Evolutionary conservation across 1,284 basidiomycete species (phyloP).

Genomic region (Coriolopsis trogii): DNA sequence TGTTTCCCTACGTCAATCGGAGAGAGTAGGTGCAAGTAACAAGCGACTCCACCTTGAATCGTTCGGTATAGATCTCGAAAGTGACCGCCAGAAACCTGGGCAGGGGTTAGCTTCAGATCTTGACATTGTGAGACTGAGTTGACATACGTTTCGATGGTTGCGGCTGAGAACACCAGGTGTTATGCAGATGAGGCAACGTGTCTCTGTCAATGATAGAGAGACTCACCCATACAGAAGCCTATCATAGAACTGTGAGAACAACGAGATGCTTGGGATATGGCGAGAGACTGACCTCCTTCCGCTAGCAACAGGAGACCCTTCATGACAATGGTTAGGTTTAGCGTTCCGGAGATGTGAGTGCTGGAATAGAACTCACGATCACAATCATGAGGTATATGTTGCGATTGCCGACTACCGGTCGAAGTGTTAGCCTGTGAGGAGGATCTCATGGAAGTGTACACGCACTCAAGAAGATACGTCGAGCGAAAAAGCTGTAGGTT

Average conservation of each 20-base stretch:
- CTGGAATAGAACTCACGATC: not conserved
- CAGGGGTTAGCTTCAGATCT: too few relatives aligned
- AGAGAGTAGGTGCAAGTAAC: too few relatives aligned
- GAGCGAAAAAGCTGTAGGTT: conserved; percentile 8
- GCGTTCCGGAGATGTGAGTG: not conserved
- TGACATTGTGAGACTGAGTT: too few relatives aligned
- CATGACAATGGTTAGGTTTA: not conserved
- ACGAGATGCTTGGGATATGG: not conserved
- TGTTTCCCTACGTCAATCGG: not conserved
- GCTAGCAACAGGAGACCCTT: not conserved
- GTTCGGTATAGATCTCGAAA: conserved; percentile 1
- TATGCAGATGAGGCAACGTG: not conserved
- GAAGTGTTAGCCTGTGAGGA: not conserved
- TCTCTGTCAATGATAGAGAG: not conserved
- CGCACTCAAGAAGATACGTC: conserved; percentile 10
- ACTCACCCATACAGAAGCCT: conserved; percentile 9
- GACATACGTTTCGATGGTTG: conserved; percentile 4
- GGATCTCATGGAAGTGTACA: not conserved
- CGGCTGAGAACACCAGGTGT: not conserved
- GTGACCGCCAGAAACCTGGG: conserved; percentile 1
- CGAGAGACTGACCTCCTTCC: not conserved
- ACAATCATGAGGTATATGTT: conserved; percentile 2
- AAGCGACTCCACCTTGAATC: not conserved
- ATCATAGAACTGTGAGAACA: not conserved
- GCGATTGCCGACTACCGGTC: conserved; percentile 3